phyloP scores from a whole-genome alignment of 2,329 filamentous ascomycete species.

The Neonectria faginata region DNA sequence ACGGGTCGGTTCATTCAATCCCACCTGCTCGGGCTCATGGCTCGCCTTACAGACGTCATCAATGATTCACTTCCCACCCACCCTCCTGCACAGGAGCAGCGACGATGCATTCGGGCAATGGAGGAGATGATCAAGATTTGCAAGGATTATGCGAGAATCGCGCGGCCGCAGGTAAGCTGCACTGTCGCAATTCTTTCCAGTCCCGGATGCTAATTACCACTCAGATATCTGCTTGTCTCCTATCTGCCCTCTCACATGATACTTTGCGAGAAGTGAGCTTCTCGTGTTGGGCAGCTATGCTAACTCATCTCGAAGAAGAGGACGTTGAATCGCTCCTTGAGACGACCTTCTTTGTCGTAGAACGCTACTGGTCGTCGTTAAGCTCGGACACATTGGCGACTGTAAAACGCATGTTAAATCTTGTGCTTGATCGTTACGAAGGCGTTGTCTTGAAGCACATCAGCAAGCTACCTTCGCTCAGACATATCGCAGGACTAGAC shows the following conservation, averaged over 20 bases:
- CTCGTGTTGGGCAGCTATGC: conserved; percentile 84
- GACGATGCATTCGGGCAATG: conserved; percentile 82
- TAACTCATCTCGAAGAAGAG: conserved; percentile 78
- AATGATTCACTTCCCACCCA: conserved; percentile 72
- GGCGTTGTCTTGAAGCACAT: conserved; percentile 73
- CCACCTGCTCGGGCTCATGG: conserved; percentile 88
- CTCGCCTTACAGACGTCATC: conserved; percentile 81
- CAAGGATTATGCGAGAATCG: conserved; percentile 78
- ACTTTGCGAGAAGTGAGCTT: conserved; percentile 84
- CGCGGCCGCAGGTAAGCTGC: conserved; percentile 81
- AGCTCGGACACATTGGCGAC: conserved; percentile 68
- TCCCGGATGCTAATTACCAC: conserved; percentile 7
- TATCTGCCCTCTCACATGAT: conserved; percentile 81
- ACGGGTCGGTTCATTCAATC: conserved; percentile 82
- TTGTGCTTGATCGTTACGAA: conserved; percentile 73
- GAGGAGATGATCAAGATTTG: conserved; percentile 88
- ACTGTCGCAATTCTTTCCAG: background rate
- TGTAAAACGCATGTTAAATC: conserved; percentile 72
- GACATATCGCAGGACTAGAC: conserved; percentile 74
- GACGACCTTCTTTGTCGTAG: conserved; percentile 89
- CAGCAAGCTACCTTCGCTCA: conserved; percentile 81
- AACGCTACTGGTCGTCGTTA: conserved; percentile 81
- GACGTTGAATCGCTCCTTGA: conserved; percentile 86
- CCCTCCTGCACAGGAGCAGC: conserved; percentile 74
- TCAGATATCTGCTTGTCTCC: conserved; percentile 90